Evolutionary conservation across 2,329 filamentous ascomycete genomes (phyloP).

Genomic region (Apiospora koreana): DNA sequence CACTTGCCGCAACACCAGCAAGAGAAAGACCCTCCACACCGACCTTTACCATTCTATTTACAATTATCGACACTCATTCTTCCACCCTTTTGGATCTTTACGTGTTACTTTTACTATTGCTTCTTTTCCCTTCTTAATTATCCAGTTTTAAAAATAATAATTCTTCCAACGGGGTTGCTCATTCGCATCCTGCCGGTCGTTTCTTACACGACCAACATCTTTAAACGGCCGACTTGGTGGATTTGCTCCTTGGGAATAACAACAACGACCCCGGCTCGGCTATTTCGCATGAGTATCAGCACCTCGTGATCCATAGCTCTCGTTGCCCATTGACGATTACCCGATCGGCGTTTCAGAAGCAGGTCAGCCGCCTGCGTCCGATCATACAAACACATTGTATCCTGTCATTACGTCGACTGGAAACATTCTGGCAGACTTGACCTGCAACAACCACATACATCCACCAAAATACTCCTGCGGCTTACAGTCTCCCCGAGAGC

Average conservation of each 20-base stretch:
- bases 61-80: constrained; percentile 9
- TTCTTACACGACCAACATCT: background rate
- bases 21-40: constrained; percentile 5
- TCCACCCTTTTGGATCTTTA: background rate
- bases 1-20: constrained; percentile 18
- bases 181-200: background rate
- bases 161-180: background rate
- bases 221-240: background rate
- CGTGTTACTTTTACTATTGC: background rate
- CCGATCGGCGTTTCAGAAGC: constrained; percentile 3
- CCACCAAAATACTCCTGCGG: background rate
- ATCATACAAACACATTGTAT: background rate
- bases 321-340: background rate
- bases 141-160: background rate
- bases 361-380: background rate
- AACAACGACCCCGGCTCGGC: background rate
- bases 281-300: background rate
- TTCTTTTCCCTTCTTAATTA: background rate
- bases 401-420: background rate
- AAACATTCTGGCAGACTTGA: background rate
- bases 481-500: background rate
- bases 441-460: background rate
- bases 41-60: constrained; percentile 9
- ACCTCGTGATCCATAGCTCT: background rate
- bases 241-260: background rate